Base-by-base conservation (phyloP, 2,329 filamentous ascomycete species). In the Aspergillus felis region DNA sequence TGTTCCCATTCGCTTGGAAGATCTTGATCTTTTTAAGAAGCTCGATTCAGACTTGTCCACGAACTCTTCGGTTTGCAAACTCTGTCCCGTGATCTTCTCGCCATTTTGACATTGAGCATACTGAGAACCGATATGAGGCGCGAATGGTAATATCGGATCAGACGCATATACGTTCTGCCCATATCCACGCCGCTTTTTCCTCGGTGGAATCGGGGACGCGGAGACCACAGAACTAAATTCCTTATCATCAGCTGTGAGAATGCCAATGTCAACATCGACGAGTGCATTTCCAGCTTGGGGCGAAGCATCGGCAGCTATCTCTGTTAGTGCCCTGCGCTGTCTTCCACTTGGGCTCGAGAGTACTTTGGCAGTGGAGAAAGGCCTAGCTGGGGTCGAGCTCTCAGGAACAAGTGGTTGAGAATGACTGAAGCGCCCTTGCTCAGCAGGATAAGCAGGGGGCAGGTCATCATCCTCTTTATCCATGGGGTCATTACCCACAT, bases 261-360 rank as follows among this genome's bases (percentile, higher is more conserved):
- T 64, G 35, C 69, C 68, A 50, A 77, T 64, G 24, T 73, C 67
- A 4, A 74, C 50, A 50, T 76, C 73, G 28, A 71, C 66, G 25
- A 66, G 64, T 29, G 64, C 66, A 14, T 62, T 62, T n/a, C 63
- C 66, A 51, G 70, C 65, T 50, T 73, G 69, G 5, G 77, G 77
- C 3, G 77, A 78, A 49, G 68, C 66, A 53, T 78, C 75, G 1
- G 72, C 68, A 25, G 76, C 76, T 61, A 80, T 78, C 29, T 77
- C 72, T 12, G 76, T 73, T 53, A 78, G 65, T 51, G 68, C 66
- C 53, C 71, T 69, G 46, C 74, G 72, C 53, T 70, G 71, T 29
- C 71, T 68, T 49, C 71, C 71, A 54, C 69, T 74, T 35, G 71
- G 75, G 57, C 73, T 78, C 1, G 75, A 77, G 14, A 75, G 59